These are phyloP conservation scores for Exophiala oligosperma DNA, from an alignment of 2,329 filamentous ascomycete species.

Conservation along the genomic window DNA sequence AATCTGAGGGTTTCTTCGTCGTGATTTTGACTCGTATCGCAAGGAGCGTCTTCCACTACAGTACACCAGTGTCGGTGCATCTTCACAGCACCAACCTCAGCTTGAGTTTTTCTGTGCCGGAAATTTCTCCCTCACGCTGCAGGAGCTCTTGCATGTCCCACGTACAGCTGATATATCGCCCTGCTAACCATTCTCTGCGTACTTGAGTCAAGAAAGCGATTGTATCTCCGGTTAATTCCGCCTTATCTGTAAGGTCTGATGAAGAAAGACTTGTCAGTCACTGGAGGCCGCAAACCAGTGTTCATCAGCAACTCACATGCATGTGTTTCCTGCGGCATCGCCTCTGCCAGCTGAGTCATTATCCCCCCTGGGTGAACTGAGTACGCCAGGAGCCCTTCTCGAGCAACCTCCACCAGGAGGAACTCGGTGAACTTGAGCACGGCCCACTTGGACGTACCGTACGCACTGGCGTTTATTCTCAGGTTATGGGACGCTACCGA, in stretches of 20 bases:
- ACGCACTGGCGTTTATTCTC: conserved; percentile 41
- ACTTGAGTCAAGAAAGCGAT: conserved; percentile 31
- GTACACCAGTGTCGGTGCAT: not conserved
- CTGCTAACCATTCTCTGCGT: conserved; percentile 21
- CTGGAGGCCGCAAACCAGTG: too few species aligned
- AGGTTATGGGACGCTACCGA: conserved; percentile 42
- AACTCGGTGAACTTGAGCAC: conserved; percentile 49
- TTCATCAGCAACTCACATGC: conserved; percentile 1
- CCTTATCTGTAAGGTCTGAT: conserved; percentile 11
- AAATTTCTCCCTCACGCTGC: conserved; percentile 19
- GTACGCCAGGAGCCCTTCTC: conserved; percentile 26
- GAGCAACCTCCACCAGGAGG: conserved; percentile 44
- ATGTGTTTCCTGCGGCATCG: conserved; percentile 2
- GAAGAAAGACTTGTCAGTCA: not conserved
- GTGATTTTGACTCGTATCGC: not conserved
- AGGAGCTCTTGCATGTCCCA: conserved; percentile 31
- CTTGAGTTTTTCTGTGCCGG: conserved; percentile 18
- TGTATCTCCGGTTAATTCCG: conserved; percentile 30
- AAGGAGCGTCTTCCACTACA: not conserved
- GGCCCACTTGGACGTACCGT: conserved; percentile 49
- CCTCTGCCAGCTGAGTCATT: conserved; percentile 22
- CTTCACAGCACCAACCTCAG: conserved; percentile 6
- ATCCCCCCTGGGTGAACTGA: conserved; percentile 23
- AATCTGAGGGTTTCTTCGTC: not conserved
- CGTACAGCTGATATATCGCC: conserved; percentile 21